Evolutionary conservation across 805 yeast genomes (phyloP), one percentile per base, ranked within the genome.

Genomic region (Yarrowia alimentaria): DNA sequence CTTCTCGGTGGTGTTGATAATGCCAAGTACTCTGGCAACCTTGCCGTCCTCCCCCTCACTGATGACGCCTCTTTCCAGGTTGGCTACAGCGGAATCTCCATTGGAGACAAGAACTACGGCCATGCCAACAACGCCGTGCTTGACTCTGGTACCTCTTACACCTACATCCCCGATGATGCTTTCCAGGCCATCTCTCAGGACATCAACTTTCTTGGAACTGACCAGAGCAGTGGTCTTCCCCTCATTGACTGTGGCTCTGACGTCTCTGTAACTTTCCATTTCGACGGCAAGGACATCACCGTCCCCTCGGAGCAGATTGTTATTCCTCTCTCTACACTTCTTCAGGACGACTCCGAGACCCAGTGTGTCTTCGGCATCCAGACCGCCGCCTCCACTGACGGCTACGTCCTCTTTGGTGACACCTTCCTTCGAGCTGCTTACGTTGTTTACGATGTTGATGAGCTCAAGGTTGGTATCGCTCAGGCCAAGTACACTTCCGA

Each of bases 331-430:
- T 31, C 43, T 77, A 86, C 91, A 53, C 77, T 93, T 68, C 97
- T 93, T 69, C 85, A 87, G 30, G 80, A 93, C 54, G 98, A 98
- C 34, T 80, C 95, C 32, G 90, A 99, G 77, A 84, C 90, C 62
- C 89, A 97, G 54, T 95, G 95, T 6, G 86, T 93, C 76, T 89
- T 95, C 32, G 95, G 96, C 60, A 80, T 93, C 91, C 98, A 93
- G 67, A 79, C 93, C 81, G 97, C 98, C 51, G 87, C 81, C 62
- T 96, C 97, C 56, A 83, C 50, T 6, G 12, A 30, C 6, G 50
- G 30, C 64, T 61, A 25, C 66, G 17, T 16, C 7, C 35, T 43
- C 11, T 32, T 84, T 25, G 91, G 90, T 17, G 87, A 80, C 61
- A 71, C 74, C 48, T 75, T 83, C 61, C 67, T 84, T 53, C 71